A percentile compares a stretch with the other conserved stretches of the same genome.
These are phyloP conservation scores for Saturnispora quitensis DNA, from an alignment of 805 yeast genomes.

Conservation along the genomic window DNA sequence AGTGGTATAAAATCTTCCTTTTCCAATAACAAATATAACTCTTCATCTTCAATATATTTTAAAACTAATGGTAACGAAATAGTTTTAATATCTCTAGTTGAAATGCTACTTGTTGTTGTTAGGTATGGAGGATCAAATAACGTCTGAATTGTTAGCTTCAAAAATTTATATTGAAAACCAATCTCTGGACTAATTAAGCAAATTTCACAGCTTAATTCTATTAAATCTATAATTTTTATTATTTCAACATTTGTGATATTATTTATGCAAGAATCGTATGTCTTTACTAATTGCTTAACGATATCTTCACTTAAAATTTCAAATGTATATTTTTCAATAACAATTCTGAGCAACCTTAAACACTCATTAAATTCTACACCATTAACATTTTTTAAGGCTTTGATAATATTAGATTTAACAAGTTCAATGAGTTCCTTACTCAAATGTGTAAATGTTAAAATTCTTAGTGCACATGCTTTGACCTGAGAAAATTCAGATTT, in stretches of 20 bases:
- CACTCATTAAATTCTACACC: conserved; percentile 9
- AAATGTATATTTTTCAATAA: conserved; percentile 1
- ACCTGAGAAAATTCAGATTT: conserved; percentile 4
- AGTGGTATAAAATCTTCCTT: conserved; percentile 55
- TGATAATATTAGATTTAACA: not conserved
- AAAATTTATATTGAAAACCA: conserved; percentile 4
- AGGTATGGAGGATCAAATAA: conserved; percentile 13
- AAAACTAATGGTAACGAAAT: conserved; percentile 25
- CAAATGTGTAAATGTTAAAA: conserved; percentile 6
- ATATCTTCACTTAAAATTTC: not conserved
- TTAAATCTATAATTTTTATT: not conserved
- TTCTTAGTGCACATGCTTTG: conserved; percentile 7
- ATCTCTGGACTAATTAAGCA: conserved; percentile 3
- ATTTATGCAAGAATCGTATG: not conserved
- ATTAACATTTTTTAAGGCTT: conserved; percentile 1
- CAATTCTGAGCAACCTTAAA: conserved; percentile 7
- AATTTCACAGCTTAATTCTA: conserved; percentile 8
- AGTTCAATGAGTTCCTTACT: conserved; percentile 2
- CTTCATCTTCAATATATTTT: conserved; percentile 49
- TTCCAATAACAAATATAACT: conserved; percentile 42
- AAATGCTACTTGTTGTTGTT: not conserved
- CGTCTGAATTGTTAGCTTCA: conserved; percentile 6
- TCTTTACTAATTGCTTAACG: not conserved
- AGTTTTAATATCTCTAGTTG: conserved; percentile 5
- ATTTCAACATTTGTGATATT: not conserved